A percentile compares a stretch with the other conserved stretches of the same genome.
Conservation (phyloP, 139 green algal species). For the Micractinium conductrix region DNA sequence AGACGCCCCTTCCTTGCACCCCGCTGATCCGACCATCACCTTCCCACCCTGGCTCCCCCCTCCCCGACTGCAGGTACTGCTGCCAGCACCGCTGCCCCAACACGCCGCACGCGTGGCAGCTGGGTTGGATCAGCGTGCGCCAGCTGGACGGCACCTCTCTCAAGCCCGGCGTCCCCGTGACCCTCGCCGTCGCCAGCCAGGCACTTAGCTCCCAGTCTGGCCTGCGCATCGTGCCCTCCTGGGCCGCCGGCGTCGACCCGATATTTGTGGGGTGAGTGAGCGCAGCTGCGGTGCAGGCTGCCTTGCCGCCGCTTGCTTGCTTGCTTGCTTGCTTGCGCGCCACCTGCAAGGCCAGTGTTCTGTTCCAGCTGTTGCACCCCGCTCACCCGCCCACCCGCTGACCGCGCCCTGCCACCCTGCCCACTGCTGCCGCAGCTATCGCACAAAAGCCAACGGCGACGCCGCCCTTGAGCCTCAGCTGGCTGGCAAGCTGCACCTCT, state of each 20-base stretch:
- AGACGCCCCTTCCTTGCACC: too few species aligned
- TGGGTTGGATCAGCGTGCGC: background rate
- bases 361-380: too few species aligned
- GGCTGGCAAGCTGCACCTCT: background rate
- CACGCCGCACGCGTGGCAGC: background rate
- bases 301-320: too few species aligned
- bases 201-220: background rate
- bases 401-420: too few species aligned
- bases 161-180: background rate
- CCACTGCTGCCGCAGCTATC: too few species aligned
- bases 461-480: background rate
- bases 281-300: too few species aligned
- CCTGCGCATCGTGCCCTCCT: slow-evolving; percentile 16
- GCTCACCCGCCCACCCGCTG: too few species aligned
- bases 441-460: slow-evolving; percentile 2
- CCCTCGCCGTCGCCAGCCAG: background rate
- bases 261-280: slow-evolving; percentile 4
- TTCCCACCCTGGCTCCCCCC: background rate
- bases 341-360: too few species aligned
- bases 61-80: background rate
- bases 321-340: too few species aligned
- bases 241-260: background rate
- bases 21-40: background rate
- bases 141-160: slow-evolving; percentile 11
- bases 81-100: background rate